Evolutionary conservation across 1,284 basidiomycete species (phyloP).

Genomic region (Uromyces viciae-fabae): DNA sequence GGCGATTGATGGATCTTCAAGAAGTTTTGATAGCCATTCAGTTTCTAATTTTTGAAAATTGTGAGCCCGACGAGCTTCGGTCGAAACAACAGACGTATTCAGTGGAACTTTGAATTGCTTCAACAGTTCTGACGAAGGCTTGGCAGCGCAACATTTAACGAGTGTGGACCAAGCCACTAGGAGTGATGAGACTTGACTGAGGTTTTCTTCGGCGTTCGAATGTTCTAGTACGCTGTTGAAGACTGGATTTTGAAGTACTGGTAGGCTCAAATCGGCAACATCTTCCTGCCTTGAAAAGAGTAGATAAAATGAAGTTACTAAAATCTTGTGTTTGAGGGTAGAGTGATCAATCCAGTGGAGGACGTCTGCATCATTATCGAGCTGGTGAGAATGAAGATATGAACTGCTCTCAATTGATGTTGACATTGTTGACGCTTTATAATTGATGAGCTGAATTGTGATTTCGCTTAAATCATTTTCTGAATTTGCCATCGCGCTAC

Average conservation of each 20-base stretch:
- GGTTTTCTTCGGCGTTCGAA: background rate
- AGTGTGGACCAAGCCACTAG: constrained; percentile 12
- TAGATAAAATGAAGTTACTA: constrained; percentile 9
- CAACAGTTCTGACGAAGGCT: background rate
- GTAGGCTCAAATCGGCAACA: background rate
- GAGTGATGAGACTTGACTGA: background rate
- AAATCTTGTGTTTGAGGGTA: background rate
- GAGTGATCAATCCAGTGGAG: background rate
- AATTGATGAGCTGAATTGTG: constrained; percentile 23
- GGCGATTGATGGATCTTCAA: constrained; percentile 20
- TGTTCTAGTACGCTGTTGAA: background rate
- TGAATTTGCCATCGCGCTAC: background rate
- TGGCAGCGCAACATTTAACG: background rate
- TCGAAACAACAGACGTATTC: background rate
- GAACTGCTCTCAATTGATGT: background rate
- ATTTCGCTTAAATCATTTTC: constrained; percentile 12
- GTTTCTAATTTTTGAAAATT: constrained; percentile 27
- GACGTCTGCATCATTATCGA: background rate
- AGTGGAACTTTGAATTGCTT: background rate
- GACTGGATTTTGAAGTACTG: background rate
- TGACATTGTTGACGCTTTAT: background rate
- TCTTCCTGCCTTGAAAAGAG: constrained; percentile 6
- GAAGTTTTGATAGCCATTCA: constrained; percentile 16
- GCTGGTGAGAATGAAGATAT: too few relatives aligned
- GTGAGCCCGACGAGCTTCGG: background rate